These are phyloP conservation scores for Pseudohalonectria lignicola DNA, from an alignment of 2,329 filamentous ascomycete genomes.

Conservation along the genomic window DNA sequence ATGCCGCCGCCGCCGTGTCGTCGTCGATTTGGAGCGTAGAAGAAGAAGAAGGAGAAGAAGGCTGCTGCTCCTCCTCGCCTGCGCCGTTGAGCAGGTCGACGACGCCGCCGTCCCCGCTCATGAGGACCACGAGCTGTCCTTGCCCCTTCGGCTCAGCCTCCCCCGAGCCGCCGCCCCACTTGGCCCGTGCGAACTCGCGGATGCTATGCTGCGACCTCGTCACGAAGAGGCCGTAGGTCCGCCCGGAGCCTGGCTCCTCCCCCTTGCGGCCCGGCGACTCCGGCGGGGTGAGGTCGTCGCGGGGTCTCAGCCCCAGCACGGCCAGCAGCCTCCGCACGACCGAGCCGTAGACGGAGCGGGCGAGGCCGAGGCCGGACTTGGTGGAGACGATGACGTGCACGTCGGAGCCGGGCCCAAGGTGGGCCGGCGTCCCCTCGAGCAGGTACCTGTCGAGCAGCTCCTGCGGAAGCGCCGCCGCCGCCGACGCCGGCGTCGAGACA, in stretches of 20 bases:
- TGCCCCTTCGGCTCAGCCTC: conserved; percentile 13
- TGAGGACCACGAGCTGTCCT: conserved; percentile 56
- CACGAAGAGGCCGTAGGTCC: conserved; percentile 39
- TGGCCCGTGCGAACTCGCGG: conserved; percentile 41
- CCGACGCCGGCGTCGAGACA: conserved; percentile 9
- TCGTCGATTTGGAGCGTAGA: too few relatives aligned
- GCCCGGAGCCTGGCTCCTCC: too few relatives aligned
- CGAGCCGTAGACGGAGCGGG: conserved; percentile 40
- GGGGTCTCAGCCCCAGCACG: conserved; percentile 25
- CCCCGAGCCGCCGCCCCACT: conserved; percentile 12
- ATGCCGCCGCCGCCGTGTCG: conserved; percentile 3
- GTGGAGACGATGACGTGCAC: conserved; percentile 60
- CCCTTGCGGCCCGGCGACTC: background rate
- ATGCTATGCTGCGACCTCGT: conserved; percentile 58
- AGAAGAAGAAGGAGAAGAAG: conserved; percentile 2
- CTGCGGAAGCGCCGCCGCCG: conserved; percentile 26
- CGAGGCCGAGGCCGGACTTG: conserved; percentile 50
- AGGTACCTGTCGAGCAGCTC: conserved; percentile 23
- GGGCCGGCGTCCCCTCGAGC: conserved; percentile 22
- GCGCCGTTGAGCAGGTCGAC: conserved; percentile 69
- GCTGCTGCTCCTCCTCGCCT: conserved; percentile 8
- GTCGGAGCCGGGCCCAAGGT: conserved; percentile 10
- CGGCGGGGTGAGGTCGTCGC: conserved; percentile 1
- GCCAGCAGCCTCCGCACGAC: conserved; percentile 46
- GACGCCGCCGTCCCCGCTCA: conserved; percentile 82